These are phyloP conservation scores for Tanacetum coccineum DNA, from an alignment of 129 eudicot species.

Conservation along the genomic window DNA sequence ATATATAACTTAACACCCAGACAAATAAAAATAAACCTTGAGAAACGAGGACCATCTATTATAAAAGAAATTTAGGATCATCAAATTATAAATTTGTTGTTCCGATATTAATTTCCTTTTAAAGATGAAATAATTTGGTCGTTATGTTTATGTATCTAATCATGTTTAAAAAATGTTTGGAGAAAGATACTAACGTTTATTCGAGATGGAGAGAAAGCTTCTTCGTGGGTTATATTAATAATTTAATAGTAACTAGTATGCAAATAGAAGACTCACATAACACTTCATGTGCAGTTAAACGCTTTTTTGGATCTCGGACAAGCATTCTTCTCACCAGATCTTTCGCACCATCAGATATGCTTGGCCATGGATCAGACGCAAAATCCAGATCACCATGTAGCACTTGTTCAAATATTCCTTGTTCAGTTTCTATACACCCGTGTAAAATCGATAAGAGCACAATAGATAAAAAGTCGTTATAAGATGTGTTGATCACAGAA, in stretches of 20 bases:
- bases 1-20: no score
- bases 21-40: no score
- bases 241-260: neutral
- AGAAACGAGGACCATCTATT: no score
- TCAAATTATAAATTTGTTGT: no score
- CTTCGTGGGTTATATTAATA: no score
- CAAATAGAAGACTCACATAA: slow-evolving; percentile 42
- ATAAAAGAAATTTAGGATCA: no score
- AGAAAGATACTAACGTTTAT: no score
- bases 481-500: neutral
- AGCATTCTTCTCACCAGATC: slow-evolving; percentile 75
- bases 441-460: neutral
- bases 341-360: slow-evolving; percentile 64
- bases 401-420: slow-evolving; percentile 69
- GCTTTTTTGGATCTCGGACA: slow-evolving; percentile 54
- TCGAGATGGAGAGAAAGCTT: no score
- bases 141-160: no score
- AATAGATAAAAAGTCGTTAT: neutral
- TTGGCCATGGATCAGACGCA: slow-evolving; percentile 69
- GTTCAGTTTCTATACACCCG: slow-evolving; percentile 47
- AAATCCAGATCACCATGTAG: slow-evolving; percentile 75
- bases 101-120: no score
- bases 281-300: slow-evolving; percentile 69
- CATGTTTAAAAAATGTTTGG: no score
- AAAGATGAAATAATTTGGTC: no score